Base-by-base conservation (phyloP, 257 asterid species). In the Ophiorrhiza pumila region DNA sequence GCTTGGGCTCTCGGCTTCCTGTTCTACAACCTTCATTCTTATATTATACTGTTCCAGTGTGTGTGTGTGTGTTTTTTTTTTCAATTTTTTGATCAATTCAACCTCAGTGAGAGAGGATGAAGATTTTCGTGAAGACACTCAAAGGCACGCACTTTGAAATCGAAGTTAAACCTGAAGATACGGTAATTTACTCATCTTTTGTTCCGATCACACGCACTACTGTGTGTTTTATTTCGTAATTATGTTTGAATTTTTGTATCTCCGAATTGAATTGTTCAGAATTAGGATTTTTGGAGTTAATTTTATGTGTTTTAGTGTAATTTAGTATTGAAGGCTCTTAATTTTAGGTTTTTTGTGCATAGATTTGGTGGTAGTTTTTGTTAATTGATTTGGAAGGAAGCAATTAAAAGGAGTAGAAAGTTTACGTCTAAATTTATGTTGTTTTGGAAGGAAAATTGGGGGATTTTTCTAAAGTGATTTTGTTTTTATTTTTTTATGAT, bases 111-210 rank as follows among this genome's bases (percentile, higher is more conserved):
- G 32, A 29, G 15, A 64, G 70, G 41, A 82, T 82, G 86, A 82
- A 82, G 81, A 59, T 82, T 60, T 79, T 76, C 49, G 83, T 82
- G 73, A 79, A 82, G 77, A 82, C 86, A 52, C 81, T 82, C 58
- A 79, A 82, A 57, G 83, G 86, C 50, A 72, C 74, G 31, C 81
- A 76, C 76, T 82, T 82, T 70, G 81, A 82, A 64, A 53, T 82
- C 59, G 68, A 73, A 69, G 86, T 82, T 47, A 69, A 79, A 27
- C 80, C 83, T 10, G 80, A 79, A 43, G 78, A 82, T 45, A 57
- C 77, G 74, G 86, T 82, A 11, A 27, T 1, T 42, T 56, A 39
- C 10, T 27, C 4, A 9, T 17, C 56, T 22, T 27, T 58, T 7
- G 34, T 17, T 20, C 17, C 45, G 61, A 64, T 66, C 63, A 42